A percentile compares a stretch with the other conserved stretches of the same genome.
Conservation (phyloP, 2,329 filamentous ascomycete species). For the Colletotrichum sp. region DNA sequence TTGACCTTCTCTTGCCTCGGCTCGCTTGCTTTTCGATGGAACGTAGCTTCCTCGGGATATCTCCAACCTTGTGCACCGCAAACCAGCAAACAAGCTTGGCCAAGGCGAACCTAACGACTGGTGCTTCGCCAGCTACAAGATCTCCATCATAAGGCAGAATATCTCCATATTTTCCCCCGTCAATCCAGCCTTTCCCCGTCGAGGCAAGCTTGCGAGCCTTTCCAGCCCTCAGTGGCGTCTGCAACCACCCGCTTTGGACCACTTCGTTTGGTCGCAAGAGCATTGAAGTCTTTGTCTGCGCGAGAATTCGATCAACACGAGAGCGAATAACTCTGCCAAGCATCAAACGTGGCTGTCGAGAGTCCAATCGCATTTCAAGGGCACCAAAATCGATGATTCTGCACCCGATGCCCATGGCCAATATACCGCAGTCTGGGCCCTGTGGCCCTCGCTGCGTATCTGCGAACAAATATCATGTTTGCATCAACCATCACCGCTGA, state of each 20-base stretch:
- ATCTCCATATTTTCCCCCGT: background rate
- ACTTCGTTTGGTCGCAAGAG: background rate
- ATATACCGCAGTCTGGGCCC: background rate
- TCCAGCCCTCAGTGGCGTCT: background rate
- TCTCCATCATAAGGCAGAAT: background rate
- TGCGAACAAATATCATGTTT: background rate
- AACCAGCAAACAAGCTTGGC: background rate
- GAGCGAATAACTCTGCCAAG: background rate
- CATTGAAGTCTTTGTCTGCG: background rate
- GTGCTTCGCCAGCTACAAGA: background rate
- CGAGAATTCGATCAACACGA: background rate
- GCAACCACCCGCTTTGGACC: background rate
- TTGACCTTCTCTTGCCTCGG: background rate
- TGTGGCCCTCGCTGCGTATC: background rate
- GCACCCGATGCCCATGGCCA: background rate
- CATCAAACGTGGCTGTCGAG: background rate
- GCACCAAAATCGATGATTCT: background rate
- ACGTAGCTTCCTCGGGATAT: background rate
- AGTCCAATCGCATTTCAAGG: background rate
- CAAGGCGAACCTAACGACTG: background rate
- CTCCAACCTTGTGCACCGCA: background rate
- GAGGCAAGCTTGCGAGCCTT: background rate
- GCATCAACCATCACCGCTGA: background rate
- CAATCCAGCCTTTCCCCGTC: background rate
- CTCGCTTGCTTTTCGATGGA: background rate